These are phyloP conservation scores for Oidiodendron maius DNA, from an alignment of 495 filamentous ascomycete species.

Conservation along the genomic window DNA sequence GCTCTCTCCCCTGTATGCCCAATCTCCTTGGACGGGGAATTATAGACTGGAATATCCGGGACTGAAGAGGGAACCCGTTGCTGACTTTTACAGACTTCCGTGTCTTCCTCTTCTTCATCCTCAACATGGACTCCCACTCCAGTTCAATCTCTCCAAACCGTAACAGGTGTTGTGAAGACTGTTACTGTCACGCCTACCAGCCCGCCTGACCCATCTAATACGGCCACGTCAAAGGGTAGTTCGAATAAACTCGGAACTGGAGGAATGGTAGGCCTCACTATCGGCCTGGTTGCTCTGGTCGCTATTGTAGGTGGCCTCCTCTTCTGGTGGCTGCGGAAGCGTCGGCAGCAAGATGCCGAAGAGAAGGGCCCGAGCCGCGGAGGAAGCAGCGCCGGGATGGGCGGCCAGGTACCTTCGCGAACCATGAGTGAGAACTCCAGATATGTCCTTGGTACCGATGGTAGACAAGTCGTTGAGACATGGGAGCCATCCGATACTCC, in stretches of 20 bases:
- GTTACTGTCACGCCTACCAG: conserved; percentile 42
- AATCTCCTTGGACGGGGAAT: conserved; percentile 5
- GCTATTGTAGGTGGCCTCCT: conserved; percentile 12
- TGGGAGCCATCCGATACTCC: conserved; percentile 17
- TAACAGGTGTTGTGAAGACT: conserved; percentile 41
- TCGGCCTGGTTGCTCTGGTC: conserved; percentile 21
- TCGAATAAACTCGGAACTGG: conserved; percentile 23
- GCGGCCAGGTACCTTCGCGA: conserved; percentile 12
- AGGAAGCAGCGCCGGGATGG: conserved; percentile 11
- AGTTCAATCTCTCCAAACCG: conserved; percentile 38
- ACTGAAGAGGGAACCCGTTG: background rate
- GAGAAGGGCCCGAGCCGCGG: conserved; percentile 7
- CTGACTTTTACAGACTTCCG: background rate
- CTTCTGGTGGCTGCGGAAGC: conserved; percentile 14
- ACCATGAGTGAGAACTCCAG: conserved; percentile 25
- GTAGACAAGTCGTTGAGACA: conserved; percentile 20
- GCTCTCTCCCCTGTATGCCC: conserved; percentile 18
- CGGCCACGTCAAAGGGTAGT: background rate
- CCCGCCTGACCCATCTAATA: conserved; percentile 18
- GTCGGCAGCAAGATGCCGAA: conserved; percentile 9
- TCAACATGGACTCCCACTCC: conserved; percentile 35
- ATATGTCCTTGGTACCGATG: conserved; percentile 24
- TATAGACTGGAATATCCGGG: background rate
- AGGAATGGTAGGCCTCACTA: conserved; percentile 28
- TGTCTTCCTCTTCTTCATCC: conserved; percentile 18